phyloP scores from a whole-genome alignment of 2,329 filamentous ascomycete genomes.

The Periglandula ipomoeae region DNA sequence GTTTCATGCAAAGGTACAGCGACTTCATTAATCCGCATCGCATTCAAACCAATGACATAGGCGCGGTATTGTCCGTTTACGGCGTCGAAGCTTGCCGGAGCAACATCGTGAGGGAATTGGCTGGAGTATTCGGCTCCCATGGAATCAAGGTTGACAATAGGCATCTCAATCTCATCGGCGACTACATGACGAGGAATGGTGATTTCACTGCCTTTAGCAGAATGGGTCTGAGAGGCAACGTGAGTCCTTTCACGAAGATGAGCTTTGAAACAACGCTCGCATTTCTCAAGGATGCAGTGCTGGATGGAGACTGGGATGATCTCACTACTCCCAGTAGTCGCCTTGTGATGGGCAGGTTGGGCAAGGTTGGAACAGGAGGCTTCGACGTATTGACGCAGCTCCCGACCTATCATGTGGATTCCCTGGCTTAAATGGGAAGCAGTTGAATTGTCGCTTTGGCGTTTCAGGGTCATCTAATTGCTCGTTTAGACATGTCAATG shows the following conservation, averaged over 20 bases:
- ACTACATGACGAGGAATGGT: conserved; percentile 94
- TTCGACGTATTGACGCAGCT: conserved; percentile 74
- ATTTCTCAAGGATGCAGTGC: conserved; percentile 85
- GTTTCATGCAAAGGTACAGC: conserved; percentile 81
- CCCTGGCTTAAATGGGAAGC: neutral
- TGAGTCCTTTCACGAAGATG: conserved; percentile 96
- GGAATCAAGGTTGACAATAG: conserved; percentile 86
- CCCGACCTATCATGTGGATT: conserved; percentile 36
- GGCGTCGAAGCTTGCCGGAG: conserved; percentile 88
- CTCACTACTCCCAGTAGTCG: conserved; percentile 76
- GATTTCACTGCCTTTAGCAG: conserved; percentile 88
- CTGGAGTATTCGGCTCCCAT: conserved; percentile 79
- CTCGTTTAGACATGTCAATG: too few species aligned
- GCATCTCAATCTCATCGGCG: conserved; percentile 90
- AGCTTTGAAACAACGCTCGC: conserved; percentile 96
- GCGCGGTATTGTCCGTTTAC: conserved; percentile 73
- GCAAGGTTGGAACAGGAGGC: conserved; percentile 77
- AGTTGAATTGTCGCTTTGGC: too few species aligned
- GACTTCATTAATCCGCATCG: conserved; percentile 79
- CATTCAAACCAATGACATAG: conserved; percentile 88
- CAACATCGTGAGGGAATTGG: conserved; percentile 80
- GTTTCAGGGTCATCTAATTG: too few species aligned
- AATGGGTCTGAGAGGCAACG: conserved; percentile 74
- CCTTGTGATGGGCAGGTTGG: conserved; percentile 77
- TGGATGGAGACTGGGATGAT: conserved; percentile 86